Evolutionary conservation across 139 green algal species (phyloP).

Genomic region (Chlorokybus atmophyticus): DNA sequence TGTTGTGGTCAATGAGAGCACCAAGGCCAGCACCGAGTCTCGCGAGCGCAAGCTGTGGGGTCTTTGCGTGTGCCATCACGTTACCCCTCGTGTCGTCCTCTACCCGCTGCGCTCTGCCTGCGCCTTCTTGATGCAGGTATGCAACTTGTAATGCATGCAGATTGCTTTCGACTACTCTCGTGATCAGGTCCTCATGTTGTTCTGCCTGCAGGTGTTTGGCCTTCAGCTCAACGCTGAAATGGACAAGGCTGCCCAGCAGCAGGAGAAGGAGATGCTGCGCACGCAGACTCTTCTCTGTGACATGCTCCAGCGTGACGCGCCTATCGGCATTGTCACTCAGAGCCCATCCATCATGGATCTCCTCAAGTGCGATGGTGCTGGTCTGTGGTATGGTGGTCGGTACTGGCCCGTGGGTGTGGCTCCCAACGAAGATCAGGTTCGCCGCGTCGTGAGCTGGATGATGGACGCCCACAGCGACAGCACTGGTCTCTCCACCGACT

Average conservation of each 20-base stretch:
- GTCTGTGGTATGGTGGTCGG: slow-evolving; percentile 17
- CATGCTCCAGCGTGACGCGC: slow-evolving; percentile 30
- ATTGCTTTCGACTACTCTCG: too few species aligned
- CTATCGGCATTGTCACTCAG: slow-evolving; percentile 29
- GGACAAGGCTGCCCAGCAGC: slow-evolving; percentile 22
- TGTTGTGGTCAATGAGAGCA: slow-evolving; percentile 29
- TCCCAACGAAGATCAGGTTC: slow-evolving; percentile 20
- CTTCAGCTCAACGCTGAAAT: slow-evolving; percentile 32
- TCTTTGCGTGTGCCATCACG: slow-evolving; percentile 30
- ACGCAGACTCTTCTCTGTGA: slow-evolving; percentile 31
- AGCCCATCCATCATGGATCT: slow-evolving; percentile 29
- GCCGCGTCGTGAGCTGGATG: slow-evolving; percentile 19
- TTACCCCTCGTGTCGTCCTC: slow-evolving; percentile 17
- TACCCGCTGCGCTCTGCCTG: slow-evolving; percentile 28
- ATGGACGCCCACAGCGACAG: slow-evolving; percentile 21
- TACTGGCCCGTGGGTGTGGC: slow-evolving; percentile 25
- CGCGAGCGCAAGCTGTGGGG: slow-evolving; percentile 26
- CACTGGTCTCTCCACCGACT: slow-evolving; percentile 27
- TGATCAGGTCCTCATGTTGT: too few species aligned
- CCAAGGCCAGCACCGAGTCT: background rate
- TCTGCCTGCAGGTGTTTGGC: slow-evolving; percentile 19
- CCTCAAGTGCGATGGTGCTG: slow-evolving; percentile 28
- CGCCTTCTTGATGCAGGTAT: slow-evolving; percentile 29
- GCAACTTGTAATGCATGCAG: too few species aligned
- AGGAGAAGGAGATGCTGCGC: slow-evolving; percentile 30